Base-by-base conservation (phyloP, 805 yeast genomes). In the Barnettozyma pratensis region DNA sequence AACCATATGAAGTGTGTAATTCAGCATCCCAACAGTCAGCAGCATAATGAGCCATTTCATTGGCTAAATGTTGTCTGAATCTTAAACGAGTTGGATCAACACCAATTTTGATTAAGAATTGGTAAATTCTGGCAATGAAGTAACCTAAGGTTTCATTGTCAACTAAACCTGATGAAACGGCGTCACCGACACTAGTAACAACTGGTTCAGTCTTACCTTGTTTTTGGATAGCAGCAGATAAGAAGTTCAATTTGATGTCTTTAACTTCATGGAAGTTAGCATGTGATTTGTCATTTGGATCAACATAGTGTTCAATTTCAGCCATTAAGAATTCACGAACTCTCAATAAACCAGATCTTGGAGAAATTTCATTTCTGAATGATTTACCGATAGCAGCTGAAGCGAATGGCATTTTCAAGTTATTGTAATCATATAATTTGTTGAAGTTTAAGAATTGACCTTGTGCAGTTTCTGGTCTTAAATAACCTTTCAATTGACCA, bases 21-120 rank as follows among this genome's bases (percentile, higher is more conserved):
- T 94, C 99, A 56, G 96, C 97, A 73, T 94, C 99, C 99, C 99
- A 94, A 77, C 99, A 94, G 74, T 94, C 99, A 58, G 96, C 83
- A 52, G 99, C 99, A 69, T 94, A 94, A 70, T 94, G 99, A 19
- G 99, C 99, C 99, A 94, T 94, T 75, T 94, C 99, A 68, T 94
- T 94, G 60, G 84, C 77, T 96, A 94, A 84, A 73, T 94, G 99
- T 76, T 94, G 99, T 77, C 99, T 87, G 81, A 94, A 94, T 70
- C 99, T 83, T 67, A 94, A 72, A 63, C 89, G 83, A 49, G 71
- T 65, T 52, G 84, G 76, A 68, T 94, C 92, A 57, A 91, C 90
- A 74, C 99, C 99, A 63, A 94, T 88, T 67, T 86, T 87, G 54
- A 74, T 64, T 68, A 94, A 77, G 71, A 94, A 94, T 63, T 73